Evolutionary conservation across 306 rosid species (phyloP), one percentile per base, ranked within the genome.

Genomic region (Fragaria ananassa): DNA sequence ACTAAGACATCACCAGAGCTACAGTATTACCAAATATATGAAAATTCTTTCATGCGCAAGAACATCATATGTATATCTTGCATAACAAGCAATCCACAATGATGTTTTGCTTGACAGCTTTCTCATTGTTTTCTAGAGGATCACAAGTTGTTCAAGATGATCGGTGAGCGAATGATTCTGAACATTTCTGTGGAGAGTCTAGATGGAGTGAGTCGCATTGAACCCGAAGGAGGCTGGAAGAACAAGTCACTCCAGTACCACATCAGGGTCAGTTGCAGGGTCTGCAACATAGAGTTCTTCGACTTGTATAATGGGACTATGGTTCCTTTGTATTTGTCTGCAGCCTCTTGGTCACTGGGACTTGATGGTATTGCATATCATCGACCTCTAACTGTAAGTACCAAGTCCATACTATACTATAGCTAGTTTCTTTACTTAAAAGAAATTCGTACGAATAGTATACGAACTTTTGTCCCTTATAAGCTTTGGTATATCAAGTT

Each of bases 111-210:
- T n/a, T 54, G 25, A 11, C 61, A 54, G 29, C 13, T n/a, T 8
- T 54, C 61, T 54, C 13, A 27, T 11, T 60, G 37, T 60, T 12
- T 60, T 27, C 66, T 27, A 25, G 65, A 58, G 10, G 37, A 11
- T 11, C 68, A 62, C 44, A 31, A 14, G 68, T 62, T 31, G 68
- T 31, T 34, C 21, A 62, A 62, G 11, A 62, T 62, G 68, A 31
- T 14, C 12, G 12, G 68, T 62, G 6, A 62, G 13, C 37, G 68
- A 44, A 62, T 62, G 68, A 34, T 62, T 31, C 44, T 62, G 44
- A 62, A 62, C 68, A 62, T 62, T 29, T 31, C 44, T 31, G 68
- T 62, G 68, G 68, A 62, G 68, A 62, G 12, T 31, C 68, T 62
- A 0, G 42, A 62, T 1, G 68, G 68, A 29, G 44, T 62, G 68